Evolutionary conservation across 1,284 basidiomycete species (phyloP), one percentile per base, ranked within the genome.

Genomic region (Hemileia vastatrix): DNA sequence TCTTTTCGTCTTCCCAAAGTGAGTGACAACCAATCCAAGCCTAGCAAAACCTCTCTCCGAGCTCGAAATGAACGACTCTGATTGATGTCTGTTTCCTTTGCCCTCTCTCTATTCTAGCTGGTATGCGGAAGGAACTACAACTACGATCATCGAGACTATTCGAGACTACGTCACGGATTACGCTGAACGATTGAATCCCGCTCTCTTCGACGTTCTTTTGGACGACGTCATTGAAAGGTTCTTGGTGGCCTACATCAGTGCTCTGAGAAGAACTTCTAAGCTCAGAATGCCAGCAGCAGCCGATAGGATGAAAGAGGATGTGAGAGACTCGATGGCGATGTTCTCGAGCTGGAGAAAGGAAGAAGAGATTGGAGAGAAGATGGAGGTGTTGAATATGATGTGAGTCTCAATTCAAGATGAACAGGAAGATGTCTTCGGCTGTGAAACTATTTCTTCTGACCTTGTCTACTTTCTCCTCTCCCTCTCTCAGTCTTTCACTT

Each of bases 141-240:
- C 71, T 15, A 68, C 66, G 15, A 71, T 75, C 49, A 57, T 71
- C 59, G 73, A 75, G 61, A 75, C 73, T 40, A 72, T 75, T 59
- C 72, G 73, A 36, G 73, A 75, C 64, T 75, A 75, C 59, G 69
- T 67, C 2, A 32, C 64, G 33, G 73, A 75, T 64, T 75, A 75
- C 64, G 66, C 68, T 55, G 72, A 72, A 48, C 71, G 71, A 6
- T 67, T 75, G 23, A 72, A 74, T 54, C 71, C 73, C 2, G 69
- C 72, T 47, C 57, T 75, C 32, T 75, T 74, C 65, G 71, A 74
- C 49, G 72, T 74, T 24, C 66, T 75, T 6, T 68, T 67, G 48
- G 71, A 73, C 64, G 73, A 75, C 55, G 65, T 75, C 48, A 67
- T 73, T 8, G 71, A 73, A 40, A 69, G 73, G 15, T 69, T 75